A percentile compares a stretch with the other conserved stretches of the same genome.
phyloP scores from a whole-genome alignment of 108 stramenopile genomes.

The Epithemia pelagica region DNA sequence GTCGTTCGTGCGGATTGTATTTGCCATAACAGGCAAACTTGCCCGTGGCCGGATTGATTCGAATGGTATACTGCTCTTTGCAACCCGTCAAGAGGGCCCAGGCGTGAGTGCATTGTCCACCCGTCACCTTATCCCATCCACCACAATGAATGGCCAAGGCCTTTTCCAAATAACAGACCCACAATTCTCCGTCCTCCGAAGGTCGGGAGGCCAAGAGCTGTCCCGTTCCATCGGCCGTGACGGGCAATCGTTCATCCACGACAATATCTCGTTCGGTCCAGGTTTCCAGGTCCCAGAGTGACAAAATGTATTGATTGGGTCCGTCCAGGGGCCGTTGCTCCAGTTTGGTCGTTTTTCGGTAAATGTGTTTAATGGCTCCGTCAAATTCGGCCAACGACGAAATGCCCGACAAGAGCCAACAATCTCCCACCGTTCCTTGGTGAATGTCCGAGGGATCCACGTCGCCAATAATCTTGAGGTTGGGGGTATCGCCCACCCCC shows the following conservation, averaged over 20 bases:
- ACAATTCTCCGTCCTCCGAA: constrained; percentile 37
- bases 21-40: constrained; percentile 20
- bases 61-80: constrained; percentile 33
- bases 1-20: constrained; percentile 25
- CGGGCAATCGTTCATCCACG: constrained; percentile 32
- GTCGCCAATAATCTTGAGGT: constrained; percentile 27
- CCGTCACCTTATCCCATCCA: constrained; percentile 16
- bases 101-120: constrained; percentile 34
- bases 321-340: constrained; percentile 20
- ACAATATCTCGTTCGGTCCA: constrained; percentile 32
- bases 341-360: constrained; percentile 32
- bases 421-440: constrained; percentile 37
- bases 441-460: constrained; percentile 38
- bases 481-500: constrained; percentile 32
- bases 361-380: constrained; percentile 34
- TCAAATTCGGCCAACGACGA: constrained; percentile 37
- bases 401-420: constrained; percentile 39
- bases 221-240: constrained; percentile 21
- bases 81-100: constrained; percentile 44
- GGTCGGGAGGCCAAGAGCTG: constrained; percentile 23
- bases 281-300: constrained; percentile 28
- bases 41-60: constrained; percentile 19
- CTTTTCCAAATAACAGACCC: constrained; percentile 38
- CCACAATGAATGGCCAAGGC: constrained; percentile 33
- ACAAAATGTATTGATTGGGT: constrained; percentile 28